Base-by-base conservation (phyloP, 2,329 filamentous ascomycete species). In the Sarocladium kiliense region DNA sequence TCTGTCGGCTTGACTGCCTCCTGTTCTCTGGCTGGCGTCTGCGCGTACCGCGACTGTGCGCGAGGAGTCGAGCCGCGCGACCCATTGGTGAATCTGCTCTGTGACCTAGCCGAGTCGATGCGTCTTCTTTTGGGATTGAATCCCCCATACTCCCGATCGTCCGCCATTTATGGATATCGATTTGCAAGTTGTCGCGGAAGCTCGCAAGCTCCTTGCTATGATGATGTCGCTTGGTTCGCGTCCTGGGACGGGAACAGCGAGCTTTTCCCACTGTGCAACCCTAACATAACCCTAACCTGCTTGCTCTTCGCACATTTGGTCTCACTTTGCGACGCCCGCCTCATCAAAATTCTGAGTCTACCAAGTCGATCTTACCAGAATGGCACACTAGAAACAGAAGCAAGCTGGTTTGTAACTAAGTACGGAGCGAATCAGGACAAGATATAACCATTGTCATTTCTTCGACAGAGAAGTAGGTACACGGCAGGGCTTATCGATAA, bases 1-100 rank as follows among this genome's bases (percentile, higher is more conserved):
- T 87, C 80, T 32, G 80, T 77, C 14, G 82, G 78, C 63, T 88
- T 85, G 0, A 83, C 79, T 2, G 78, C 80, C 47, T 88, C 63
- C 36, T 57, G 56, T 14, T 71, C 62, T 56, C 64, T 66, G 42
- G 58, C 60, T 44, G 66, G 68, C 54, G 85, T 73, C 23, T 67
- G 64, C 61, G 57, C 76, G 77, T 72, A 69, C 54, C 62, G 66
- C 55, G 69, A 70, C 61, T 68, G 67, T 14, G 61, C 64, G 32
- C 65, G 64, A 19, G 69, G 69, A 50, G 69, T 71, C 37, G 68
- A 69, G 41, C 58, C 57, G 49, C 67, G 66, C 4, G 66, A 69
- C 56, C 64, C 66, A 61, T 69, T 65, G 36, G 67, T 36, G 32
- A 67, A 65, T 32, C 61, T 63, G 41, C 60, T 59, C 3, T 60